Evolutionary conservation across 2,329 filamentous ascomycete species (phyloP).

Genomic region (Neocucurbitaria cava): DNA sequence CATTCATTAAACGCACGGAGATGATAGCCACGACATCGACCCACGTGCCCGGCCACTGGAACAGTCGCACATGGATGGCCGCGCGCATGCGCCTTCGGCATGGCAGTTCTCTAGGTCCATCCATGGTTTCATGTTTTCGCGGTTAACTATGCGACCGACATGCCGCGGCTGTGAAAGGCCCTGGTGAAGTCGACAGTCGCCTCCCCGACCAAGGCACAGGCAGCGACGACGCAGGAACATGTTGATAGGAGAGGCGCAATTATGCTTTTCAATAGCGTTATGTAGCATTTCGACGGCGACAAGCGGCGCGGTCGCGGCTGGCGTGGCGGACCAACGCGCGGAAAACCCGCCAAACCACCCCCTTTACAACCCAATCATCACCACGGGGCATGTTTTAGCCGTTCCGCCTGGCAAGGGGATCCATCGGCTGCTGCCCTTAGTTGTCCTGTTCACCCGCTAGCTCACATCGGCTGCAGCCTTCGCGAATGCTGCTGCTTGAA

Average conservation of each 20-base stretch:
- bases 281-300: neutral
- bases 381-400: constrained; percentile 3
- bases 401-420: constrained; percentile 3
- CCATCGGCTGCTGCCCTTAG: constrained; percentile 3
- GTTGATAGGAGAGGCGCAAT: constrained; percentile 1
- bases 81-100: neutral
- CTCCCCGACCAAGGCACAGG: neutral
- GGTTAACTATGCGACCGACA: no score
- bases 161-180: neutral
- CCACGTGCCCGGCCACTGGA: constrained; percentile 12
- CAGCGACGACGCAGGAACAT: neutral
- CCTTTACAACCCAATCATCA: constrained; percentile 3
- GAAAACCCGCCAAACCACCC: constrained; percentile 1
- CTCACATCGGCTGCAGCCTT: constrained; percentile 2
- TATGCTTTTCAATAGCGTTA: constrained; percentile 12
- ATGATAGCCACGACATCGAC: constrained; percentile 4
- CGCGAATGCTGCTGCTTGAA: constrained; percentile 1
- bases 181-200: neutral
- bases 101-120: neutral
- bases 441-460: constrained; percentile 3
- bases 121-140: neutral
- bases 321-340: constrained; percentile 3
- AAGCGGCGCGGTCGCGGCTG: neutral
- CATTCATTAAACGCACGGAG: constrained; percentile 11
- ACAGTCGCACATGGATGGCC: neutral